phyloP scores from a whole-genome alignment of 2,329 filamentous ascomycete species.

The Domatiomyces globalis region DNA sequence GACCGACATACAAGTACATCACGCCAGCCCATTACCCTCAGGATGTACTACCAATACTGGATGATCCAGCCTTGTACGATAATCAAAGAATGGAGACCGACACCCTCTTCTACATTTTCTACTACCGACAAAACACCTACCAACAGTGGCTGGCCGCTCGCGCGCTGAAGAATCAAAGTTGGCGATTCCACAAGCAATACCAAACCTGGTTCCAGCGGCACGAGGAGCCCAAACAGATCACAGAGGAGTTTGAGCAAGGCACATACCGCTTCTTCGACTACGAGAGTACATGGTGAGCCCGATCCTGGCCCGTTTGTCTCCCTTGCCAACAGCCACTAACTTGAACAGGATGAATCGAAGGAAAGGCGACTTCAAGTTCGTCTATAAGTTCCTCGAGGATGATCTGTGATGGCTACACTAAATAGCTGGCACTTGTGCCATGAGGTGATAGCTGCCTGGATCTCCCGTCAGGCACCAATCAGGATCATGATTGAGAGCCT shows the following conservation, averaged over 20 bases:
- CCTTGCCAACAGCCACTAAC: conserved; percentile 12
- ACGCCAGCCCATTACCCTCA: conserved; percentile 78
- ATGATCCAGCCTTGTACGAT: conserved; percentile 73
- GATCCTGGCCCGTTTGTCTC: conserved; percentile 8
- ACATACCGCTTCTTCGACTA: conserved; percentile 99
- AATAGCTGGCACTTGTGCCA: neutral
- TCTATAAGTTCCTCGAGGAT: conserved; percentile 94
- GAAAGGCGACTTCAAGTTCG: conserved; percentile 96
- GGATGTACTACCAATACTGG: conserved; percentile 80
- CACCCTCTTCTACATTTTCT: conserved; percentile 96
- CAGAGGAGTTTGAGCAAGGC: conserved; percentile 95
- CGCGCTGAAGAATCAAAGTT: conserved; percentile 94
- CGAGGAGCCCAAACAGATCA: conserved; percentile 96
- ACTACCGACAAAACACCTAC: conserved; percentile 92
- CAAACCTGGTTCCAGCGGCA: conserved; percentile 99
- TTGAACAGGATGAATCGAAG: conserved; percentile 81
- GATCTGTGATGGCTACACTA: conserved; percentile 45
- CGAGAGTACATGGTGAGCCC: conserved; percentile 84
- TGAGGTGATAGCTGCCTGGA: neutral
- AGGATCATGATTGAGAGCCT: neutral
- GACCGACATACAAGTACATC: conserved; percentile 65
- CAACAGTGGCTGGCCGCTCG: conserved; percentile 93
- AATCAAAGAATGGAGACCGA: conserved; percentile 73
- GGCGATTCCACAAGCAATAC: conserved; percentile 99
- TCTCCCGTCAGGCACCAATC: neutral